These are phyloP conservation scores for Aspergillus flavus DNA, from an alignment of 2,329 filamentous ascomycete genomes.

Conservation along the genomic window DNA sequence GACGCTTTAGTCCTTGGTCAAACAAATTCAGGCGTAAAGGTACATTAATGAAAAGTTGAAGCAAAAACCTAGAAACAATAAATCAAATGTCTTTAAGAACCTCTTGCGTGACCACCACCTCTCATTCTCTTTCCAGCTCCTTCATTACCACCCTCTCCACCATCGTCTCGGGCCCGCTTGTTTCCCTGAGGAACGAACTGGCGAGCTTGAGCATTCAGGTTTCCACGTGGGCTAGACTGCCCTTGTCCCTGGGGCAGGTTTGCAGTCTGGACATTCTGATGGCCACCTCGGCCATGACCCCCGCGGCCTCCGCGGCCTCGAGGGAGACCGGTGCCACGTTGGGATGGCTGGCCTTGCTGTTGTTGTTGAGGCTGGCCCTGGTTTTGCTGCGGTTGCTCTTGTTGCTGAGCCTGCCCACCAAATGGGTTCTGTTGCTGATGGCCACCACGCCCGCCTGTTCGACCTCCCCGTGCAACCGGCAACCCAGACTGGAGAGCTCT, in stretches of 20 bases:
- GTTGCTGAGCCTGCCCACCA: slow-evolving; percentile 22
- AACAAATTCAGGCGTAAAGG: background rate
- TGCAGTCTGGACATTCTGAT: slow-evolving; percentile 47
- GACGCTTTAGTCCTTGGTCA: background rate
- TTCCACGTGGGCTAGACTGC: slow-evolving; percentile 38
- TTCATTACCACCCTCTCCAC: slow-evolving; percentile 40
- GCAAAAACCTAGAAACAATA: slow-evolving; percentile 5
- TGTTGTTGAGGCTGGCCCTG: slow-evolving; percentile 30
- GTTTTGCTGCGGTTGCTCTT: slow-evolving; percentile 29
- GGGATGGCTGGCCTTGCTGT: slow-evolving; percentile 25
- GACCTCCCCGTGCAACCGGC: slow-evolving; percentile 46
- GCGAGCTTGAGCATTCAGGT: slow-evolving; percentile 52
- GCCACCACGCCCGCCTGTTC: slow-evolving; percentile 44
- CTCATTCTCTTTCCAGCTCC: slow-evolving; percentile 51
- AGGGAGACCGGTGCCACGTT: slow-evolving; percentile 41
- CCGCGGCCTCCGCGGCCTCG: slow-evolving; percentile 51
- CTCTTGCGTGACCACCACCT: slow-evolving; percentile 42
- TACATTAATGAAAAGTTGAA: background rate
- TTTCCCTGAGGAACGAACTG: slow-evolving; percentile 61
- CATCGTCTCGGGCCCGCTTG: slow-evolving; percentile 59
- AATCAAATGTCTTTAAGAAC: slow-evolving; percentile 22
- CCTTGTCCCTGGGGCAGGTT: slow-evolving; percentile 32
- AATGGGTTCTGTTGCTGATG: slow-evolving; percentile 37
- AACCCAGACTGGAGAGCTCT: slow-evolving; percentile 48
- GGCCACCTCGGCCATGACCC: slow-evolving; percentile 38